Percentiles rank a stretch among this genome's conserved stretches.
phyloP scores from a whole-genome alignment of 1,284 basidiomycete species.

The Termitomyces sp. region DNA sequence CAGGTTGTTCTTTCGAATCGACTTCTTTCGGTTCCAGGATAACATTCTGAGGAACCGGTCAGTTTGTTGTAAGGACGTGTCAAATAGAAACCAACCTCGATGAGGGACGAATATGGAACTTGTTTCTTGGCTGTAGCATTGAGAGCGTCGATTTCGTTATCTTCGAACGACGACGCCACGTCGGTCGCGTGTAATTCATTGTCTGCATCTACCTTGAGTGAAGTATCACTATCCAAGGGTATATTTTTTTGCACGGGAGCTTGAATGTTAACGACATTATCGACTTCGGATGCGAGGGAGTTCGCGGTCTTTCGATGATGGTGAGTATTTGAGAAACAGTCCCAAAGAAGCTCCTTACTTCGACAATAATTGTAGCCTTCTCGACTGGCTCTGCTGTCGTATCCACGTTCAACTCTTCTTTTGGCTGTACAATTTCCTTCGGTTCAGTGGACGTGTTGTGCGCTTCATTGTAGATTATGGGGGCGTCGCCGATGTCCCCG shows the following conservation, averaged over 20 bases:
- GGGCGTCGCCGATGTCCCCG: constrained; percentile 2
- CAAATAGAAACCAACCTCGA: constrained; percentile 10
- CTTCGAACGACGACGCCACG: background rate
- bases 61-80: background rate
- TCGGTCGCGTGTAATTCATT: constrained; percentile 3
- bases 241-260: background rate
- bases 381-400: constrained; percentile 3
- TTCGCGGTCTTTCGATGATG: background rate
- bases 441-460: constrained; percentile 7
- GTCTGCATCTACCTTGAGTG: constrained; percentile 4
- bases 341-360: constrained; percentile 10
- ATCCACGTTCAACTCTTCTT: constrained; percentile 6
- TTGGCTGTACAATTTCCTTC: constrained; percentile 7
- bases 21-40: constrained; percentile 8
- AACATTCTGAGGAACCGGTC: constrained; percentile 3
- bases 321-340: background rate
- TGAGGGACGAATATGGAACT: background rate
- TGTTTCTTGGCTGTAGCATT: background rate
- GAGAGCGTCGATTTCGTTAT: background rate
- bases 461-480: constrained; percentile 1
- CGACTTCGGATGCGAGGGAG: background rate
- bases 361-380: constrained; percentile 2
- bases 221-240: constrained; percentile 1
- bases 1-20: background rate
- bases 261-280: background rate